Conservation (phyloP, 75 land plant genomes). For the Picea sitchensis region DNA sequence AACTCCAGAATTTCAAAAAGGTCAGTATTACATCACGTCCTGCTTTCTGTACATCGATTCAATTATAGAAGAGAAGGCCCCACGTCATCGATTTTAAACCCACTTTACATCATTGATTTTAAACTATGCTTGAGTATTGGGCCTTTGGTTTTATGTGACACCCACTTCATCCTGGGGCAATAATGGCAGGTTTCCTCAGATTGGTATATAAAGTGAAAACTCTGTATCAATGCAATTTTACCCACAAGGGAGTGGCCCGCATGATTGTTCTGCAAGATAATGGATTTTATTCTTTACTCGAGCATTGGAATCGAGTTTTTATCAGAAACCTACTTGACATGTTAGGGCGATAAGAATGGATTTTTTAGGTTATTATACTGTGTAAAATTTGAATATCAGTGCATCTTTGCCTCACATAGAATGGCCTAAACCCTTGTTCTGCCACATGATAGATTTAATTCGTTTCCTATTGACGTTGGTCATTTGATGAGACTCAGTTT, state of each 20-base stretch:
- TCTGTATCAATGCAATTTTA: neutral
- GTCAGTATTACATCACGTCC: slow-evolving; percentile 14
- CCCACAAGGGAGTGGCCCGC: neutral
- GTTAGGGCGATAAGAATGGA: too few relatives aligned
- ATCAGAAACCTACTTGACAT: neutral
- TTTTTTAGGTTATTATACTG: neutral
- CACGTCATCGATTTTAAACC: too few relatives aligned
- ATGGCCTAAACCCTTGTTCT: too few relatives aligned
- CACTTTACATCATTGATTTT: neutral
- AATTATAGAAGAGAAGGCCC: neutral
- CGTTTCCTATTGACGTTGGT: too few relatives aligned
- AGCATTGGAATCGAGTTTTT: neutral
- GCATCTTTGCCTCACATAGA: neutral
- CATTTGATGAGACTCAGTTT: too few relatives aligned
- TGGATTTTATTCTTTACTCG: neutral
- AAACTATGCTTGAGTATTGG: neutral
- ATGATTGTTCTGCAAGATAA: neutral
- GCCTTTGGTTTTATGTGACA: neutral
- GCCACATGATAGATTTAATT: too few relatives aligned
- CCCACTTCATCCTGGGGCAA: neutral
- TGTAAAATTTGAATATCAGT: neutral
- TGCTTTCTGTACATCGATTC: neutral
- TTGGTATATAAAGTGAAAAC: neutral
- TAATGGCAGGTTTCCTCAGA: neutral
- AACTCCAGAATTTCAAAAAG: slow-evolving; percentile 79